Base-by-base conservation (phyloP, 78 protist genomes). In the Cyanophora paradoxa region DNA sequence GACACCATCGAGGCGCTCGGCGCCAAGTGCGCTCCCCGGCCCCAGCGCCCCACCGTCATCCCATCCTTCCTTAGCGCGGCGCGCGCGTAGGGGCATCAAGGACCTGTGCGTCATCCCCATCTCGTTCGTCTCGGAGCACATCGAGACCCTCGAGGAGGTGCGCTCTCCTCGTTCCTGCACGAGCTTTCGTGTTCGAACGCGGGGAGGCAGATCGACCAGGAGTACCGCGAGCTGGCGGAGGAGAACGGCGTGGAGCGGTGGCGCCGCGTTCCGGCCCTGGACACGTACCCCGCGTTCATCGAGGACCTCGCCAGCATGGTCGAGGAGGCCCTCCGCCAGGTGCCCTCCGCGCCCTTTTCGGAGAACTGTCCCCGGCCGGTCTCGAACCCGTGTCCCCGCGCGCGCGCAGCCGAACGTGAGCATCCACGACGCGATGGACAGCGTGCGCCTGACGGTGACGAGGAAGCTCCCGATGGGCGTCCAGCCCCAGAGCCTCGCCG, bases 161-260 rank as follows among this genome's bases (percentile, higher is more conserved):
- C 30, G 57, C 20, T 20, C 57, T 20, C 20, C 20, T 24, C 57
- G 57, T 52, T 52, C 20, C 20, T 52, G 57, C 20, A 52, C 30
- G 20, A 24, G 57, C 57, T 20, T 20, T 20, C 57, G 20, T 20
- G 57, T 20, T 52, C 57, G 20, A 52, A 52, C 30, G 30, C 20
- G 57, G 20, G 57, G 20, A 24, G 57, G 57, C 20, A 71, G 76
- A 71, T 57, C 62, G 61, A 52, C 30, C 46, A 46, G 63, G 37
- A 26, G 54, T 28, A 34, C 46, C 63, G 62, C 37, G 73, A 74
- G 68, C 37, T 74, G 30, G 79, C 79, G 5, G 79, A 74, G 70
- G 70, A 76, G 72, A 72, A 72, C 1, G 80, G 80, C 72, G 63
- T 76, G 63, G 31, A 3, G 44, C 42, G 63, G 59, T 76, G 37